phyloP scores from a whole-genome alignment of 2,329 filamentous ascomycete genomes.

The Fusarium illudens region DNA sequence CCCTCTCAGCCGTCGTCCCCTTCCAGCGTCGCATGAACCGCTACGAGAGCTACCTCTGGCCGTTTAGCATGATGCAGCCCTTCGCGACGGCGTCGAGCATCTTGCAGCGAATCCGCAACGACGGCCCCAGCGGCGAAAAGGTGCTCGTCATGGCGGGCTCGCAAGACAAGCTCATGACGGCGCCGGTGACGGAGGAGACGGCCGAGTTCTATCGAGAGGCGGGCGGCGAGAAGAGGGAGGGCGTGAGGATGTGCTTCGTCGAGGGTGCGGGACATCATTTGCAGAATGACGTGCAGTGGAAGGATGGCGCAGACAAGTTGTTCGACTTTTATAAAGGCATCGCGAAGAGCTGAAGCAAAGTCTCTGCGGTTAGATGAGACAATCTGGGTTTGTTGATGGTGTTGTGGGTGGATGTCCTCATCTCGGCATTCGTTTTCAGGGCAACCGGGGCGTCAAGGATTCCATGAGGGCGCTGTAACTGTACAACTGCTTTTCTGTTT shows the following conservation, averaged over 20 bases:
- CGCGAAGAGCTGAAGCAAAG: neutral
- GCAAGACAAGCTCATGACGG: slow-evolving; percentile 53
- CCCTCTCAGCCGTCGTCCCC: slow-evolving; percentile 49
- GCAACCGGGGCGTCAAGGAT: slow-evolving; percentile 9
- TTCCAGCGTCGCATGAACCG: slow-evolving; percentile 55
- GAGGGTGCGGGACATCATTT: slow-evolving; percentile 60
- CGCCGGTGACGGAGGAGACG: slow-evolving; percentile 48
- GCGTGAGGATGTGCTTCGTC: slow-evolving; percentile 54
- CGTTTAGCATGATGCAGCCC: slow-evolving; percentile 55
- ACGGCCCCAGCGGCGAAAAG: slow-evolving; percentile 29
- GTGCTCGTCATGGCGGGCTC: slow-evolving; percentile 53
- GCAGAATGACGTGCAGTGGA: slow-evolving; percentile 61
- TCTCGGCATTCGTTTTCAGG: neutral
- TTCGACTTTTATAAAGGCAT: slow-evolving; percentile 50
- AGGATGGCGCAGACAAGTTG: slow-evolving; percentile 56
- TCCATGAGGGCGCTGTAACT: slow-evolving; percentile 1
- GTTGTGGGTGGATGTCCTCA: neutral
- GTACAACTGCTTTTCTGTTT: neutral
- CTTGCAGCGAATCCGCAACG: slow-evolving; percentile 47
- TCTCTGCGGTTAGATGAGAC: neutral
- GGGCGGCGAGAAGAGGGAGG: slow-evolving; percentile 31
- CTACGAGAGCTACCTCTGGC: slow-evolving; percentile 64
- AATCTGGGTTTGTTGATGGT: neutral
- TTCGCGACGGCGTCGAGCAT: slow-evolving; percentile 55
- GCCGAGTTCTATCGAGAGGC: slow-evolving; percentile 43